Percentiles rank a stretch among this genome's conserved stretches.
Evolutionary conservation across 78 protist species (phyloP).

Genomic region (Carpediemonas membranifera): DNA sequence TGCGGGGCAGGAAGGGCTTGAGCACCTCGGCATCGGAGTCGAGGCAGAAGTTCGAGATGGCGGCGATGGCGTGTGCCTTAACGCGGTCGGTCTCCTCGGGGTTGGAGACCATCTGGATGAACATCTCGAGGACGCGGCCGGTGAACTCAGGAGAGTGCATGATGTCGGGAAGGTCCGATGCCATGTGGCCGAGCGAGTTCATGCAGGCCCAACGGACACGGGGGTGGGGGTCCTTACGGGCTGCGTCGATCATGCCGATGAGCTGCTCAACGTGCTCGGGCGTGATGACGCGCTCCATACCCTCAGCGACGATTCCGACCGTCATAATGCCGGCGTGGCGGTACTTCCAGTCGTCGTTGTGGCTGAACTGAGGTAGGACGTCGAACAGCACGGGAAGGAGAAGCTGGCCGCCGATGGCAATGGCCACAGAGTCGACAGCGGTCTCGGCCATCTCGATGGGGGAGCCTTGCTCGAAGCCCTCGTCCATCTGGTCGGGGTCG

Average conservation of each 20-base stretch:
- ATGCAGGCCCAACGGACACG: conserved; percentile 70
- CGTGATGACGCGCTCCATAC: neutral
- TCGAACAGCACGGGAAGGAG: conserved; percentile 29
- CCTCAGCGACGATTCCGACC: conserved; percentile 38
- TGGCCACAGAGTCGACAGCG: conserved; percentile 52
- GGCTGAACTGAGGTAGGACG: neutral
- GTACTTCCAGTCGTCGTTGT: conserved; percentile 24
- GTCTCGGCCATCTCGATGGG: conserved; percentile 42
- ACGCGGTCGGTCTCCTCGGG: conserved; percentile 25
- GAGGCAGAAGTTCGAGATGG: conserved; percentile 48
- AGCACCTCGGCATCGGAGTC: conserved; percentile 8
- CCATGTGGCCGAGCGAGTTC: conserved; percentile 65
- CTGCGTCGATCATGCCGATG: neutral
- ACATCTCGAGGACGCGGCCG: neutral
- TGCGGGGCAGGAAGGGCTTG: conserved; percentile 29
- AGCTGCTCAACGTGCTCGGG: neutral
- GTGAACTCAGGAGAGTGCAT: conserved; percentile 2
- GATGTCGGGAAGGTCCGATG: conserved; percentile 51
- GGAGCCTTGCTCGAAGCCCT: conserved; percentile 20
- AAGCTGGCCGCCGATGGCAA: conserved; percentile 44
- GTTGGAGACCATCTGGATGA: conserved; percentile 2
- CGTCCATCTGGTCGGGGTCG: conserved; percentile 10
- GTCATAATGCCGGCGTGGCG: conserved; percentile 47
- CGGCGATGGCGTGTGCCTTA: conserved; percentile 55
- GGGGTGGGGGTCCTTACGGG: conserved; percentile 52